Evolutionary conservation across 1,284 basidiomycete genomes (phyloP).

Genomic region (Tilletiopsis washingtonensis): DNA sequence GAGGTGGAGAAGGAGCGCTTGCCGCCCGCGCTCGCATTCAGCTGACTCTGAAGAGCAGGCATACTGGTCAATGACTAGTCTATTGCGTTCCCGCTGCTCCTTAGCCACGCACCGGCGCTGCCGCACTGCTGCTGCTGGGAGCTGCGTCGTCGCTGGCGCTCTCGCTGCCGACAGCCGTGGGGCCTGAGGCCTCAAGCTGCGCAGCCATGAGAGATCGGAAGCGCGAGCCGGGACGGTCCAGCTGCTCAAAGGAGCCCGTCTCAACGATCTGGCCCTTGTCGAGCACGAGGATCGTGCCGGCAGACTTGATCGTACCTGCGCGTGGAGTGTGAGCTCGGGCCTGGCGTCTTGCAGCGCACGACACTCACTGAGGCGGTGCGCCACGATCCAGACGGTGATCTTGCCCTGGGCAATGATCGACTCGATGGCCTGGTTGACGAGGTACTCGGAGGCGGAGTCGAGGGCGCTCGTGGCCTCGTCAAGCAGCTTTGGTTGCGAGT

Average conservation of each 20-base stretch:
- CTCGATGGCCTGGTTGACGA: conserved; percentile 51
- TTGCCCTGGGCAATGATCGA: conserved; percentile 49
- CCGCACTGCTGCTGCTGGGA: background rate
- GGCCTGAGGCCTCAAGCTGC: conserved; percentile 23
- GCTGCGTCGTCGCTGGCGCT: conserved; percentile 1
- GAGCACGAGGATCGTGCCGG: conserved; percentile 51
- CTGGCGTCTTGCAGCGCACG: too few relatives aligned
- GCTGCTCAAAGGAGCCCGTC: conserved; percentile 50
- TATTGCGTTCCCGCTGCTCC: background rate
- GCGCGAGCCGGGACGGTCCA: conserved; percentile 40
- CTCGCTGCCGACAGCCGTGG: conserved; percentile 3
- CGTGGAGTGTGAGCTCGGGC: background rate
- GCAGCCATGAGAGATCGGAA: conserved; percentile 41
- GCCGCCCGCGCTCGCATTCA: too few relatives aligned
- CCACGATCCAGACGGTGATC: conserved; percentile 53
- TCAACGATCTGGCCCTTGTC: conserved; percentile 51
- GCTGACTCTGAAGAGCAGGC: background rate
- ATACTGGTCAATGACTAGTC: background rate
- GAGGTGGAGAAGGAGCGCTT: conserved; percentile 1
- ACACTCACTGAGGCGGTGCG: conserved; percentile 52
- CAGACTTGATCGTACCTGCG: conserved; percentile 51
- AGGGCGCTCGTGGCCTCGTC: conserved; percentile 48
- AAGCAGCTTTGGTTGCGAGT: conserved; percentile 13
- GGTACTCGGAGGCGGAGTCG: conserved; percentile 49
- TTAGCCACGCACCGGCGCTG: background rate